Conservation (phyloP, 1,139 yeast genomes). For the Entelexis paramagnoliae region DNA sequence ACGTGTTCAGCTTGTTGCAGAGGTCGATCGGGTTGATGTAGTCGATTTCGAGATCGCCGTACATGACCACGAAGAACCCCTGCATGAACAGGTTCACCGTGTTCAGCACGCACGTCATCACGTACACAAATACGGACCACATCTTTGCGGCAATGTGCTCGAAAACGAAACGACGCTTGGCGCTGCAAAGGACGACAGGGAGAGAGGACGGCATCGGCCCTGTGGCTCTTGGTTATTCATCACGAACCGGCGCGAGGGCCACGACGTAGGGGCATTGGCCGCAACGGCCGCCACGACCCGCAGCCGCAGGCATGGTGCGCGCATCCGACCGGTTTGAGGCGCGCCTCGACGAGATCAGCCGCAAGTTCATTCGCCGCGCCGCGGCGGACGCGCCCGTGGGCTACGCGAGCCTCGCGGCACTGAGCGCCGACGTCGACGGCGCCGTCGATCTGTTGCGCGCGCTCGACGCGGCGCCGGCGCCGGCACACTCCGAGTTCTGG, state of each 20-base stretch:
- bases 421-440: slow-evolving; percentile 6
- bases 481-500: slow-evolving; percentile 18
- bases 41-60: slow-evolving; percentile 62
- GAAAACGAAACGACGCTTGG: neutral
- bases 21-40: slow-evolving; percentile 50
- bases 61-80: slow-evolving; percentile 81
- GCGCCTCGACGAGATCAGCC: slow-evolving; percentile 46
- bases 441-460: neutral
- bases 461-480: slow-evolving; percentile 32
- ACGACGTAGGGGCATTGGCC: neutral
- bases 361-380: slow-evolving; percentile 54
- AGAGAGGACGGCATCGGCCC: neutral
- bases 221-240: neutral
- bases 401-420: slow-evolving; percentile 1
- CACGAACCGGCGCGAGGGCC: neutral
- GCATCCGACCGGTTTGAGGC: slow-evolving; percentile 38
- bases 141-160: neutral
- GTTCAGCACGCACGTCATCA: slow-evolving; percentile 40
- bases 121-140: slow-evolving; percentile 15
- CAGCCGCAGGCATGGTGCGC: neutral
- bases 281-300: neutral
- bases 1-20: slow-evolving; percentile 76
- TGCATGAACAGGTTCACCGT: slow-evolving; percentile 76
- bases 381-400: slow-evolving; percentile 5
- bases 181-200: neutral